Evolutionary conservation across 164 flowering plant species (phyloP).

Genomic region (Platanus orientalis): DNA sequence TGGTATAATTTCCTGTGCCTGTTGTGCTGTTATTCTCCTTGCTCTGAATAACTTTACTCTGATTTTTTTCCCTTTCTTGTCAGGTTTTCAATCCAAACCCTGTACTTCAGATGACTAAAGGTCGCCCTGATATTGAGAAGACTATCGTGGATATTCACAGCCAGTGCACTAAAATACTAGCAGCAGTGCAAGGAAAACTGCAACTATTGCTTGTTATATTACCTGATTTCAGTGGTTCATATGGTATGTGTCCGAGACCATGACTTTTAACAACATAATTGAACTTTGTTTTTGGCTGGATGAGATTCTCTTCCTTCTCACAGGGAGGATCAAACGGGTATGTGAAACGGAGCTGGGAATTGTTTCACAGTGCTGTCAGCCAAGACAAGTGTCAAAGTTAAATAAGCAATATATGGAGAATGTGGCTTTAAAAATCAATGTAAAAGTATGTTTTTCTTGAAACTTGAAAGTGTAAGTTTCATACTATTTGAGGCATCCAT

Average conservation of each 20-base stretch:
- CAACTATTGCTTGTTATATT: constrained; percentile 68
- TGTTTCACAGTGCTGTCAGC: constrained; percentile 30
- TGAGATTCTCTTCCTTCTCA: neutral
- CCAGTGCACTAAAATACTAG: constrained; percentile 10
- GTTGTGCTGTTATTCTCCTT: too few relatives aligned
- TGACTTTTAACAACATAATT: neutral
- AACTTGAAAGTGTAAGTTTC: neutral
- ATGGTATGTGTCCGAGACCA: constrained; percentile 38
- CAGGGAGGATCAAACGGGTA: constrained; percentile 27
- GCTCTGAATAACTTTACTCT: neutral
- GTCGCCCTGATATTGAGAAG: constrained; percentile 36
- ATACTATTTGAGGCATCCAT: too few relatives aligned
- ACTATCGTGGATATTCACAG: constrained; percentile 34
- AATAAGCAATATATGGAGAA: constrained; percentile 26
- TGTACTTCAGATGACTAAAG: constrained; percentile 27
- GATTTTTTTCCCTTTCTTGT: neutral
- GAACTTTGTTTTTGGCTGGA: neutral
- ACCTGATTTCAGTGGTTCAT: constrained; percentile 64
- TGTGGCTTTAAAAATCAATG: constrained; percentile 39
- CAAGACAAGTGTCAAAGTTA: constrained; percentile 9
- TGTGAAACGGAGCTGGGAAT: constrained; percentile 36
- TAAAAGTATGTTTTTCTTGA: constrained; percentile 38
- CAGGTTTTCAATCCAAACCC: constrained; percentile 49
- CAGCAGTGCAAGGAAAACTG: constrained; percentile 21
- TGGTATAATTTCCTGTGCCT: constrained; percentile 40